A percentile compares a stretch with the other conserved stretches of the same genome.
phyloP scores from a whole-genome alignment of 768 basidiomycete genomes.

The Pisolithus microcarpus region DNA sequence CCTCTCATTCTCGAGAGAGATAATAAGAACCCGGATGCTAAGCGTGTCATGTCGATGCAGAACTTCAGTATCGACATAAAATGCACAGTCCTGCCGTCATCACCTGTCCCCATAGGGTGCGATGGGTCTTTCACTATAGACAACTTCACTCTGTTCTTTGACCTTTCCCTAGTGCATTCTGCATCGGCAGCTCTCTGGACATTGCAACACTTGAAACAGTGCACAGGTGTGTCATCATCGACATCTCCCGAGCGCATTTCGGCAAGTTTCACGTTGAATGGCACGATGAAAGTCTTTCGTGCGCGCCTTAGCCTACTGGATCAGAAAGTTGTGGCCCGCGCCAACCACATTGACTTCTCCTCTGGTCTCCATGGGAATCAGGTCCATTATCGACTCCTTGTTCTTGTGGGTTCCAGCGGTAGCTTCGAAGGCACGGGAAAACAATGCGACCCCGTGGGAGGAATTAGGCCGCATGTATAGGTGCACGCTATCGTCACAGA shows the following conservation, averaged over 20 bases:
- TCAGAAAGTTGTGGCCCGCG: conserved; percentile 38
- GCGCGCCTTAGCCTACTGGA: conserved; percentile 41
- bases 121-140: conserved; percentile 46
- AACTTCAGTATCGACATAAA: conserved; percentile 24
- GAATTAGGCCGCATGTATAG: conserved; percentile 58
- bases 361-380: conserved; percentile 16
- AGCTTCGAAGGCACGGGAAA: conserved; percentile 24
- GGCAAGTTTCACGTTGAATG: conserved; percentile 21
- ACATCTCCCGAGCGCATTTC: conserved; percentile 11
- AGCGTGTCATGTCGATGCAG: conserved; percentile 40
- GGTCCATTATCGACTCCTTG: conserved; percentile 35
- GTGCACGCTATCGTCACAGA: conserved; percentile 37
- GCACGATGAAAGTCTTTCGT: conserved; percentile 40
- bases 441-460: conserved; percentile 53
- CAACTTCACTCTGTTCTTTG: conserved; percentile 44
- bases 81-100: conserved; percentile 9
- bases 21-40: conserved; percentile 33
- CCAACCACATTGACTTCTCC: conserved; percentile 18
- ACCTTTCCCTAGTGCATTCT: conserved; percentile 65
- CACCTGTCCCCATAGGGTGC: conserved; percentile 21
- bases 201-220: conserved; percentile 33
- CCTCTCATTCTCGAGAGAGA: conserved; percentile 51
- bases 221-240: conserved; percentile 12
- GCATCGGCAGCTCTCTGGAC: conserved; percentile 55
- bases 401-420: conserved; percentile 54